Evolutionary conservation across 495 filamentous ascomycete species (phyloP), one percentile per base, ranked within the genome.

Genomic region (Pseudevernia furfuracea): DNA sequence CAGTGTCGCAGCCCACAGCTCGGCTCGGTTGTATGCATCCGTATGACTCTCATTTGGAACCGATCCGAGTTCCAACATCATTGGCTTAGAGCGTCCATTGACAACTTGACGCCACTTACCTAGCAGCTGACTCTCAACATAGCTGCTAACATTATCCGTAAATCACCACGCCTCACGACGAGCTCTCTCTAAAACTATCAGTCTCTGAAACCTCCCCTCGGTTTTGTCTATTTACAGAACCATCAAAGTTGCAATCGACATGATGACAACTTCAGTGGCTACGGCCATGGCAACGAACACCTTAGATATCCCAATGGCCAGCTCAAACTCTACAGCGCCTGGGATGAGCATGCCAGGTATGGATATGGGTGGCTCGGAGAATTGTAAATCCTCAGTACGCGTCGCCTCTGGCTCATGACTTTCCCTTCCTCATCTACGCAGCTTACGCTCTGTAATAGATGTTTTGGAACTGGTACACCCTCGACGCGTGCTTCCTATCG

Each of bases 381-480:
- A 19, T 5, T 59, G 19, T 9, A 17, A 59, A 19, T 28, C 48
- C 2, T 52, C 48, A 14, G 48, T 52, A 30, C 48, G 23, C 7
- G 30, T 30, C n/a, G 3, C 10, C 25, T 11, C 10, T 11, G 21
- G 21, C 43, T 23, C 43, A 46, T 23, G 2, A 7, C 41, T 10
- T 9, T 2, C 43, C 21, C 8, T 2, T 39, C 21, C 41, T 21
- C 41, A 21, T 21, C 15, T 21, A 44, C 19, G 15, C 8, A 44
- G 3, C 41, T 44, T 21, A 19, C 48, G 10, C 23, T 28, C 23
- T 14, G 4, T 19, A 0, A 25, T 19, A 58, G 61, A 92, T 90
- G 88, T 73, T 89, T 3, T 90, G 87, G 87, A 90, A 92, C 69
- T 90, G 88, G 87, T 75, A 86, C 65, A 88, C 84, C 0, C 74